phyloP scores from a whole-genome alignment of 78 protist species.

The Diacronema lutheri region DNA sequence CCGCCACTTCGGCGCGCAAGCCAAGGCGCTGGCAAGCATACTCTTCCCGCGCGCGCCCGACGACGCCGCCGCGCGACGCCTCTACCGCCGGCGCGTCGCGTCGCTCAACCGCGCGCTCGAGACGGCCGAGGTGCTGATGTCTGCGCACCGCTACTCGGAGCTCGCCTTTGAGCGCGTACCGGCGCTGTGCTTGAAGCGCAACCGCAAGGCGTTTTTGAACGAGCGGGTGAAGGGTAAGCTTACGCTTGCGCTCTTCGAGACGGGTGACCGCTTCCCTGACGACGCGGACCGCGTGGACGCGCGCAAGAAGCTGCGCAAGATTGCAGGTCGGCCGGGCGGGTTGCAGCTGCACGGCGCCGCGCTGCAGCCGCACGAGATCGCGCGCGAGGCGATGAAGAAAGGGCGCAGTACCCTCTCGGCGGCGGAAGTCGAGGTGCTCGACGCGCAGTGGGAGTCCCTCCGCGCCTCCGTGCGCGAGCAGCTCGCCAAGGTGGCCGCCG shows the following conservation, averaged over 20 bases:
- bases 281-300: not conserved
- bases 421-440: not conserved
- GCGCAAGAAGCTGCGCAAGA: not conserved
- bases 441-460: not conserved
- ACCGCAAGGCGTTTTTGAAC: constrained; percentile 2
- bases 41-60: not conserved
- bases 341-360: not conserved
- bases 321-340: not conserved
- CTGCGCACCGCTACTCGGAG: not conserved
- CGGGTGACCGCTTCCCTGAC: not conserved
- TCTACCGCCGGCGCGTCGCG: not conserved
- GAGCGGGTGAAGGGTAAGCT: not conserved
- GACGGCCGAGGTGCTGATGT: not conserved
- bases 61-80: not conserved
- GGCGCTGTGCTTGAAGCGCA: not conserved
- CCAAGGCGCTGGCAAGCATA: not conserved
- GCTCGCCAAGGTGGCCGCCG: not conserved
- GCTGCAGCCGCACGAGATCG: constrained; percentile 4
- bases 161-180: not conserved
- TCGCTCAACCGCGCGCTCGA: not conserved
- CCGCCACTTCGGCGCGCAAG: not conserved
- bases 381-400: not conserved
- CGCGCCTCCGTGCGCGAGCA: not conserved
- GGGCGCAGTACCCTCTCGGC: not conserved
- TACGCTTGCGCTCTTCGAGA: not conserved